These are phyloP conservation scores for Syncephalastrum contaminatum DNA, from an alignment of 371 early-diverging fungal genomes.

Conservation along the genomic window DNA sequence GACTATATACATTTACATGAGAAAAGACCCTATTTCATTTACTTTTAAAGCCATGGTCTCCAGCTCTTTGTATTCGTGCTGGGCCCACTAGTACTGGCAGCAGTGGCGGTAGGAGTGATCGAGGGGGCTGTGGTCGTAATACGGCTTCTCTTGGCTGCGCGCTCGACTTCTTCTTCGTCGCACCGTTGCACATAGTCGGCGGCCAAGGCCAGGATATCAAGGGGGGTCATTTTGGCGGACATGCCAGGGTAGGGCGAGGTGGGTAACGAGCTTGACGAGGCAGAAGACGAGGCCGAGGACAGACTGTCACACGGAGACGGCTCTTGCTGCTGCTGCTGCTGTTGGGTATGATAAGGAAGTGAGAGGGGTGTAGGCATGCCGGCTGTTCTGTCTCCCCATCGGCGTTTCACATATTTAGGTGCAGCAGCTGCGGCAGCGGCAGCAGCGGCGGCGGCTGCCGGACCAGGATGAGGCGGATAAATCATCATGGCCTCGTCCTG, in stretches of 20 bases:
- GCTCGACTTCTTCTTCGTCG: constrained; percentile 28
- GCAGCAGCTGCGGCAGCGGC: neutral
- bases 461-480: constrained; percentile 5
- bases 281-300: constrained; percentile 13
- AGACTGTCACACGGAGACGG: constrained; percentile 13
- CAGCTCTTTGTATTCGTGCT: constrained; percentile 9
- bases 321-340: constrained; percentile 4
- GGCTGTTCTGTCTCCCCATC: neutral
- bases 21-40: constrained; percentile 4
- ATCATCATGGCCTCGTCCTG: constrained; percentile 4
- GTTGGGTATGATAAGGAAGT: constrained; percentile 2
- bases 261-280: constrained; percentile 36
- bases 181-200: constrained; percentile 51
- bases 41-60: constrained; percentile 22
- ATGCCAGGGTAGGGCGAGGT: constrained; percentile 11
- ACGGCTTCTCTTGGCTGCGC: constrained; percentile 5
- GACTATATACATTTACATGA: neutral
- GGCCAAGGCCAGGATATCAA: constrained; percentile 48
- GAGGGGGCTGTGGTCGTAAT: constrained; percentile 2
- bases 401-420: constrained; percentile 1
- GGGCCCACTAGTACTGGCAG: too few relatives aligned
- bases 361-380: constrained; percentile 1
- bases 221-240: constrained; percentile 33
- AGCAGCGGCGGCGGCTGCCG: constrained; percentile 1
- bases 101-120: too few relatives aligned